A percentile compares a stretch with the other conserved stretches of the same genome.
Conservation (phyloP, 441 rosid species). For the Kokia cookei region DNA sequence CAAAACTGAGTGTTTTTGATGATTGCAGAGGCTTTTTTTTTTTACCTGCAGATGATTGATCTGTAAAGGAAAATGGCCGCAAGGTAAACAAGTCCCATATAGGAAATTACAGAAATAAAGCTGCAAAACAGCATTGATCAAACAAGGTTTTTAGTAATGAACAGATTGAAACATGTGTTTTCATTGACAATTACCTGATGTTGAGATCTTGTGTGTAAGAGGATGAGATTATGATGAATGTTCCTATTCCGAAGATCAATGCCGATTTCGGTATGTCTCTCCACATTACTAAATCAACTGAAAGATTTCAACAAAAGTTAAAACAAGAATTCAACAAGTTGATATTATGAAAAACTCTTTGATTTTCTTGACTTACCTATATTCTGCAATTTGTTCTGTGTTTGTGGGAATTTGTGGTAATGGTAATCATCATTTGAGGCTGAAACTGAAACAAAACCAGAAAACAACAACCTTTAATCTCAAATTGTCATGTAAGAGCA, state of each 20-base stretch:
- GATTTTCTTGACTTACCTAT: slow-evolving; percentile 33
- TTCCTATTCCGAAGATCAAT: slow-evolving; percentile 67
- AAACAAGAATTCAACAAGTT: not conserved
- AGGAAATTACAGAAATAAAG: slow-evolving; percentile 71
- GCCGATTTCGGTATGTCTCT: slow-evolving; percentile 73
- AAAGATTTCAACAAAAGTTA: not conserved
- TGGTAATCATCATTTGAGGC: slow-evolving; percentile 20
- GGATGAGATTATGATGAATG: slow-evolving; percentile 64
- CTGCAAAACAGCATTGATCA: slow-evolving; percentile 29
- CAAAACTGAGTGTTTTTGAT: not conserved
- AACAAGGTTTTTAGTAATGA: slow-evolving; percentile 1
- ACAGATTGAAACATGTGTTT: slow-evolving; percentile 9
- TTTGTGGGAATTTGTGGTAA: slow-evolving; percentile 32
- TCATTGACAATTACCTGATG: slow-evolving; percentile 34
- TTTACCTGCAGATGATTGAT: slow-evolving; percentile 65
- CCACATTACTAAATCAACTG: slow-evolving; percentile 96
- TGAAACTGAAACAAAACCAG: slow-evolving; percentile 16
- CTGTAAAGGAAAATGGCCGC: slow-evolving; percentile 64
- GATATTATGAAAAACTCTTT: not conserved
- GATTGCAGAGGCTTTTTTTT: not conserved
- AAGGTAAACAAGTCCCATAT: slow-evolving; percentile 69
- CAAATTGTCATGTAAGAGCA: not conserved
- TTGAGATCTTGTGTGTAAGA: slow-evolving; percentile 70
- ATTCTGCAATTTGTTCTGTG: slow-evolving; percentile 63
- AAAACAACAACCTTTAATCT: not conserved